Conservation (phyloP, 2,329 filamentous ascomycete genomes). For the Cladosporium sp. region DNA sequence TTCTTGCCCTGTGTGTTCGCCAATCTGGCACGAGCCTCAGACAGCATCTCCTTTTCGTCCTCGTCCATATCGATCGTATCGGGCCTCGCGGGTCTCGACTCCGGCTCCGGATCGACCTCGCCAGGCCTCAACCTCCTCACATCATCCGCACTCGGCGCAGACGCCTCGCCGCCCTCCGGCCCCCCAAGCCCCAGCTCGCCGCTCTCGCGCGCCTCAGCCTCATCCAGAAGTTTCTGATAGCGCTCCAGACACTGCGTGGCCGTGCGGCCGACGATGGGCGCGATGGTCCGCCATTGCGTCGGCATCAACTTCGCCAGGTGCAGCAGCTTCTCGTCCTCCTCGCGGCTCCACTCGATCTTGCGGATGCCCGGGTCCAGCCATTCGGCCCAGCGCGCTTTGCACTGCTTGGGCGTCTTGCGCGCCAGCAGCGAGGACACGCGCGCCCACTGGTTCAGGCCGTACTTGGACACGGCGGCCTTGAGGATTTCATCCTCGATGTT, state of each 20-base stretch:
- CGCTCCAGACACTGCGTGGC: conserved; percentile 13
- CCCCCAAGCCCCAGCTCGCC: conserved; percentile 71
- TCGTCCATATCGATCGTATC: conserved; percentile 98
- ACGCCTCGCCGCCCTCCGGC: conserved; percentile 76
- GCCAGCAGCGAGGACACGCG: conserved; percentile 94
- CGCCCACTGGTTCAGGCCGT: conserved; percentile 95
- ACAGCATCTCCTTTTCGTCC: conserved; percentile 99
- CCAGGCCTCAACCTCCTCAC: conserved; percentile 76
- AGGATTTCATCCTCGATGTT: conserved; percentile 89
- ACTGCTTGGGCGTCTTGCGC: conserved; percentile 97
- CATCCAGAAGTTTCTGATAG: conserved; percentile 93
- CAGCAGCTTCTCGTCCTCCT: conserved; percentile 95
- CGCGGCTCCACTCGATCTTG: conserved; percentile 98
- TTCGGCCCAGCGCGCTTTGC: conserved; percentile 97
- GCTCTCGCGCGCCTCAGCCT: conserved; percentile 83
- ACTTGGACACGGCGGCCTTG: conserved; percentile 90
- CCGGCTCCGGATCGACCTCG: conserved; percentile 93
- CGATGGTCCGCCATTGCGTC: conserved; percentile 98
- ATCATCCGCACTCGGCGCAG: conserved; percentile 86
- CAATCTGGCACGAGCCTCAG: conserved; percentile 89
- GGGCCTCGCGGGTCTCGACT: conserved; percentile 89
- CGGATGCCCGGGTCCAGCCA: conserved; percentile 97
- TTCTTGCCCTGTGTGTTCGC: conserved; percentile 99
- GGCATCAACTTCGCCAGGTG: conserved; percentile 98
- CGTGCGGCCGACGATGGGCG: conserved; percentile 59